phyloP scores from a whole-genome alignment of 163 green algal genomes.

The Prototheca wickerhamii region DNA sequence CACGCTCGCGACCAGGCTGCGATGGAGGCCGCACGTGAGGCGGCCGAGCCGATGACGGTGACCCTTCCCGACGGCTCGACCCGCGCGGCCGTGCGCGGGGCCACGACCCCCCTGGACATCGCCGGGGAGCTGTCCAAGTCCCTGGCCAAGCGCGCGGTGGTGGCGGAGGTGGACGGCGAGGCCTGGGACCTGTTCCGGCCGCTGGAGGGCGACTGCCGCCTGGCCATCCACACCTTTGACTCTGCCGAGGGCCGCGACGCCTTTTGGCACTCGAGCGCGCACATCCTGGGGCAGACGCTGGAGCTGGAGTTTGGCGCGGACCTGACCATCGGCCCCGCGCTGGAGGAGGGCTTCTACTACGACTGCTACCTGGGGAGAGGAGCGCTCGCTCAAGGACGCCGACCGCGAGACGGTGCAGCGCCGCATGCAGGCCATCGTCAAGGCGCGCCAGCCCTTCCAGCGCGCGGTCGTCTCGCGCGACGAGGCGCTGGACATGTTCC shows the following conservation, averaged over 20 bases:
- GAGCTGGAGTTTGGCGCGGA: slow-evolving; percentile 91
- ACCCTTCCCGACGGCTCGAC: slow-evolving; percentile 24
- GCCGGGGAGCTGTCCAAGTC: slow-evolving; percentile 75
- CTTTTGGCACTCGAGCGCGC: slow-evolving; percentile 94
- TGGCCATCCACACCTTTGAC: slow-evolving; percentile 79
- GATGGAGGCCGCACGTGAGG: slow-evolving; percentile 52
- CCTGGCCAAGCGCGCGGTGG: slow-evolving; percentile 85
- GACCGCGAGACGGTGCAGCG: slow-evolving; percentile 66
- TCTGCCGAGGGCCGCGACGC: slow-evolving; percentile 72
- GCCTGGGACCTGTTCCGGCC: slow-evolving; percentile 87
- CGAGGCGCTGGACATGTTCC: slow-evolving; percentile 93
- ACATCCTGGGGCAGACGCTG: slow-evolving; percentile 89
- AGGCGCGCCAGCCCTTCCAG: slow-evolving; percentile 89
- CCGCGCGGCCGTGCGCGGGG: slow-evolving; percentile 48
- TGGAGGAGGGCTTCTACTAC: slow-evolving; percentile 96
- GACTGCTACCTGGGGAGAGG: slow-evolving; percentile 90
- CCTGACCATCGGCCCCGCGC: slow-evolving; percentile 87
- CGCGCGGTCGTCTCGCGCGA: slow-evolving; percentile 81
- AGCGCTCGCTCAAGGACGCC: slow-evolving; percentile 57
- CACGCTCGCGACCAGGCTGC: slow-evolving; percentile 38
- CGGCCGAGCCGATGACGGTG: slow-evolving; percentile 62
- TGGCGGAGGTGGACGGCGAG: slow-evolving; percentile 53
- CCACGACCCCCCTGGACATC: slow-evolving; percentile 91
- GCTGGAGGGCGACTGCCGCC: slow-evolving; percentile 74
- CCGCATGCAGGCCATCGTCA: slow-evolving; percentile 63